Conservation (phyloP, 2,329 filamentous ascomycete genomes). For the Monilinia laxa region DNA sequence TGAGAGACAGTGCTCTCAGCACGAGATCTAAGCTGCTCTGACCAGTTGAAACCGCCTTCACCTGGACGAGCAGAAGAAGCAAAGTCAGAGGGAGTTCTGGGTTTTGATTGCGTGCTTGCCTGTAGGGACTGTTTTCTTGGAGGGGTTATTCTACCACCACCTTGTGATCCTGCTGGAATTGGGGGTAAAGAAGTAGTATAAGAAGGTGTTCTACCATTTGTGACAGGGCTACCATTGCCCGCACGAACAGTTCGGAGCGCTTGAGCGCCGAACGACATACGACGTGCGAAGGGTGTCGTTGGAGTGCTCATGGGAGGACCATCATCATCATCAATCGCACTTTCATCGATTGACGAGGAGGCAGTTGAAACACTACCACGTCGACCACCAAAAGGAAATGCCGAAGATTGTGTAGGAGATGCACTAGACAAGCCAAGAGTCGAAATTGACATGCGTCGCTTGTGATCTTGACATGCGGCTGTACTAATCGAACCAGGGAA, state of each 20-base stretch:
- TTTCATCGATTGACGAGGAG: conserved; percentile 68
- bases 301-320: conserved; percentile 57
- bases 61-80: conserved; percentile 68
- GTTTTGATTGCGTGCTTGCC: conserved; percentile 58
- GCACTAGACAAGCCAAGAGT: conserved; percentile 72
- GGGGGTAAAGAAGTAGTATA: conserved; percentile 37
- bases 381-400: conserved; percentile 54
- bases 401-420: conserved; percentile 58
- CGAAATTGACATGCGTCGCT: conserved; percentile 70
- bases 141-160: conserved; percentile 34
- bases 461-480: conserved; percentile 50
- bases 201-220: conserved; percentile 39
- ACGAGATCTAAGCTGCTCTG: conserved; percentile 88
- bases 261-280: conserved; percentile 86
- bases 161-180: conserved; percentile 33
- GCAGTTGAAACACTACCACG: conserved; percentile 70
- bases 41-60: conserved; percentile 88
- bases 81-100: conserved; percentile 65
- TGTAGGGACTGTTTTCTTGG: conserved; percentile 42
- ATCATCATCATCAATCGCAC: conserved; percentile 67
- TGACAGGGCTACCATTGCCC: conserved; percentile 39
- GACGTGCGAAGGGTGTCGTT: conserved; percentile 73
- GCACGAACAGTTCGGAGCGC: conserved; percentile 48
- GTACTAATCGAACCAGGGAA: conserved; percentile 52
- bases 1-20: conserved; percentile 73